Conservation (phyloP, 2,329 filamentous ascomycete genomes). For the Chaetoscypha palmicola region DNA sequence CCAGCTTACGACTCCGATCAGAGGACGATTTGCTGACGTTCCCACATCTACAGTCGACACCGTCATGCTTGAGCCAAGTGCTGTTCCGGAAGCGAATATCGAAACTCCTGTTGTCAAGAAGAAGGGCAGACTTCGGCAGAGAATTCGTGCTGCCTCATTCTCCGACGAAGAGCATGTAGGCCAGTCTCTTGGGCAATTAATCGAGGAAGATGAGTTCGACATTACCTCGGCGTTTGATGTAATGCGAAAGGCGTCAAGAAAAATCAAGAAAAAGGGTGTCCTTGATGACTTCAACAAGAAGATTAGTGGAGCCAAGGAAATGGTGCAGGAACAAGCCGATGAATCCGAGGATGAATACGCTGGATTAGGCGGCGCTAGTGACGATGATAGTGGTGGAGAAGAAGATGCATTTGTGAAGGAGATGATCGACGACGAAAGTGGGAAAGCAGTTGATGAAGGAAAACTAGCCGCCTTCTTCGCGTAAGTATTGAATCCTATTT, state of each 20-base stretch:
- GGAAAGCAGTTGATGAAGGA: constrained; percentile 70
- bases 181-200: constrained; percentile 17
- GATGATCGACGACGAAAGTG: constrained; percentile 83
- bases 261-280: constrained; percentile 48
- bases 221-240: constrained; percentile 38
- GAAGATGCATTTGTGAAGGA: constrained; percentile 68
- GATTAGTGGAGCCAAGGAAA: constrained; percentile 77
- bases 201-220: constrained; percentile 31
- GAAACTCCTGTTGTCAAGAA: constrained; percentile 61
- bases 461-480: constrained; percentile 82
- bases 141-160: constrained; percentile 36
- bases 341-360: constrained; percentile 99
- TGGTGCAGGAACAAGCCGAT: constrained; percentile 89
- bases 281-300: constrained; percentile 68
- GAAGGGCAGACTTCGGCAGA: constrained; percentile 49
- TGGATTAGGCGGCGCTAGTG: constrained; percentile 81
- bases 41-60: constrained; percentile 67
- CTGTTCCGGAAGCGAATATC: constrained; percentile 34
- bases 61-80: constrained; percentile 41
- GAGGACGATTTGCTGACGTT: constrained; percentile 55
- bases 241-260: constrained; percentile 60
- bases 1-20: constrained; percentile 63
- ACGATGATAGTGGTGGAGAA: constrained; percentile 74
- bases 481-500: constrained; percentile 49
- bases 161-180: constrained; percentile 31